Base-by-base conservation (phyloP, 2,329 filamentous ascomycete species). In the Hirsutella rhossiliensis region DNA sequence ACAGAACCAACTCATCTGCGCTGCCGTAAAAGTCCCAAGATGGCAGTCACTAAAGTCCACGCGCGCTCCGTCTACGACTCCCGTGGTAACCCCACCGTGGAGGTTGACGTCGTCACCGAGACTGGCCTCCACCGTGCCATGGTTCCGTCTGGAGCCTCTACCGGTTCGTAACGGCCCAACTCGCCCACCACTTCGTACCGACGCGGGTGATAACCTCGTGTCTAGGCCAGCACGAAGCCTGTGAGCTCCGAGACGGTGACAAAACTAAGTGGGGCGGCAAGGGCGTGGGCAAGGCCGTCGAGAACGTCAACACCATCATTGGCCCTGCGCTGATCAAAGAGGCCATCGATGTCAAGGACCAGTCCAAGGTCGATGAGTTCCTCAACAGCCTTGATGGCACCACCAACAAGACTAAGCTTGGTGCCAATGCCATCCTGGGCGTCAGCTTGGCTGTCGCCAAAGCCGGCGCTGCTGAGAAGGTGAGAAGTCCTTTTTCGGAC, bases 31-130 rank as follows among this genome's bases (percentile, higher is more conserved):
- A 27, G 29, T 3, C 28, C 58, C 70, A 89, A 64, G 56, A 98
- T 98, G 92, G 74, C 85, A 62, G 87, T 92, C 70, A 80, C 81
- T 68, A 90, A 89, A 77, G 78, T 92, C 65, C 84, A 89, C 78
- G 86, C 85, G 63, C 85, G 92, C 65, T 89, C 84, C 63, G 88
- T 98, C 75, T 98, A 90, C 80, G 92, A 98, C 80, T 97, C 92
- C 68, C 90, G 92, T 65, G 80, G 80, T 66, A 98, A 98, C 82
- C 92, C 92, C 62, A 98, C 92, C 65, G 90, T 96, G 63, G 90
- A 97, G 78, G 90, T 97, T 61, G 90, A 96, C 67, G 80, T 96
- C 59, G 84, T 94, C 72, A 96, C 89, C 58, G 87, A 94, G 75
- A 94, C 85, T 59, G 90, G 90, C 63, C 82, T 97, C 52, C 89